Evolutionary conservation across 805 yeast genomes (phyloP), one percentile per base, ranked within the genome.

Genomic region (Candida boidinii): DNA sequence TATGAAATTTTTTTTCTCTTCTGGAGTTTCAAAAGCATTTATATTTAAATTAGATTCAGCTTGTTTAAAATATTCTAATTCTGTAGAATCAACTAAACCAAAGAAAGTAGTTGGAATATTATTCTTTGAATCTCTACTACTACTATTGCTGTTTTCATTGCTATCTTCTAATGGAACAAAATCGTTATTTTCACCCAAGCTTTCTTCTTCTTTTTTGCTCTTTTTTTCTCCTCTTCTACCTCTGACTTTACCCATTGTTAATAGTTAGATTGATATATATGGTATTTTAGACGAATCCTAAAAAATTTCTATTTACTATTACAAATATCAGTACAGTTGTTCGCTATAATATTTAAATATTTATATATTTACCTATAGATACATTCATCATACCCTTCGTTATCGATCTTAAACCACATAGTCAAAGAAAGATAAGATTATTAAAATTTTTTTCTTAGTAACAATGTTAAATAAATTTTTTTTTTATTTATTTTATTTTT

Each of bases 61-160:
- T 48, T 80, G 86, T 48, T 85, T 86, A 66, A 90, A 92, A 56
- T 92, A 90, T 41, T 87, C 96, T 26, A 85, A 59, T 55, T 90
- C 97, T 19, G 73, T 69, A 4, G 87, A 57, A 53, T 86, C 95
- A 9, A 90, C 79, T 23, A 90, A 66, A 16, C 98, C 98, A 54
- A 79, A 92, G 51, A 88, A 90, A 14, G 81, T 58, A 12, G 54
- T 51, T 34, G 9, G 26, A 6, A 9, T 21, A 14, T 9, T 12
- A n/a, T 23, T 30, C 15, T 19, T 23, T 26, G 21, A 19, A 7
- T 19, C 21, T 7, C 9, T 19, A 19, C 9, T 9, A 7, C 9
- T 9, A 19, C 21, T 9, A 19, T 19, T 19, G 9, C 9, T 7
- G 9, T 9, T 19, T 13, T 17, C 31, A 17, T 19, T 13, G 16